Evolutionary conservation across 208 protist genomes (phyloP), one percentile per base, ranked within the genome.

Genomic region (Novymonas esmeraldas): DNA sequence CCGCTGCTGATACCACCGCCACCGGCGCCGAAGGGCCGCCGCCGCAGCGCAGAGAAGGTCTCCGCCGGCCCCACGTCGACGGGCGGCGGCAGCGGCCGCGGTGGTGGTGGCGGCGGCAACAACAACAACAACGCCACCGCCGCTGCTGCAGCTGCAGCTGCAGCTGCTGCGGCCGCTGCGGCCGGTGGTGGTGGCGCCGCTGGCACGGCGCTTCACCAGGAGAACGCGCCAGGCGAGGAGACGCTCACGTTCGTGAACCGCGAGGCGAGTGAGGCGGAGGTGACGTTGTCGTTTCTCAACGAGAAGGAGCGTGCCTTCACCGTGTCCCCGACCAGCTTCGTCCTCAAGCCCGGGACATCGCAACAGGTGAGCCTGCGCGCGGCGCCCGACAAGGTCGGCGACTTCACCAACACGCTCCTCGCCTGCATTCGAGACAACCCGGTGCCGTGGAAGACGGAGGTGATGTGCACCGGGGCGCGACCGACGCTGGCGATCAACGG

Each of bases 371-470:
- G 55, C 16, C 76, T 98, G 3, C 84, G 83, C 52, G 97, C 95
- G 22, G 69, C 59, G 34, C 95, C 96, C 14, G 89, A 97, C n/a
- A 68, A 56, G 24, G 73, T 86, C 22, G 97, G 97, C 22, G 81
- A 90, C 55, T 79, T 94, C 33, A 76, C 61, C 5, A 94, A 98
- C 64, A 79, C 44, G 10, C 77, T 99, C 28, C 70, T 98, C 42
- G 94, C 89, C 26, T 85, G 76, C 42, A 82, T 99, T 49, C 89
- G 87, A 68, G 89, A 98, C 72, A 98, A 98, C 69, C 96, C 97
- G 22, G 73, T 82, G 51, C 95, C 95, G 44, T 95, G 94, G 80
- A 71, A 64, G 51, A 90, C 97, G 61, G 68, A 90, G 41, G 70
- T 99, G 45, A 72, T 45, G 11, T 97, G 89, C 74, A 84, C 86